Percentiles rank a stretch among this genome's conserved stretches.
phyloP scores from a whole-genome alignment of 2,329 filamentous ascomycete species.

The Hymenoscyphus occultus region DNA sequence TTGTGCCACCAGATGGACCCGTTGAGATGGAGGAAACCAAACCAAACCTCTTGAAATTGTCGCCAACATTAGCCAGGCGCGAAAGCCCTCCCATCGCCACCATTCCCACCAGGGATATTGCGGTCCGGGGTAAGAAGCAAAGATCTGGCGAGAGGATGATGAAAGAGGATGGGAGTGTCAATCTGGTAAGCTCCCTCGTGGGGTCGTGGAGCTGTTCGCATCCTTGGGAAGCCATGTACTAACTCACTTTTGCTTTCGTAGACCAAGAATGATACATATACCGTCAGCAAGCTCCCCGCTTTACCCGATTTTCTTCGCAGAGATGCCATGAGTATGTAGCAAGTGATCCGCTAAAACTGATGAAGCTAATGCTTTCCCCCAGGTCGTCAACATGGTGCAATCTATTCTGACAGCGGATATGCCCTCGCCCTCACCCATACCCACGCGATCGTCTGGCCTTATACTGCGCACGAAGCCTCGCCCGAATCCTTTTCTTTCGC shows the following conservation, averaged over 20 bases:
- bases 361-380: slow-evolving; percentile 11
- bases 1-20: slow-evolving; percentile 45
- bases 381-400: slow-evolving; percentile 64
- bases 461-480: slow-evolving; percentile 64
- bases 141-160: slow-evolving; percentile 63
- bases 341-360: slow-evolving; percentile 9
- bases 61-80: slow-evolving; percentile 39
- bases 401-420: slow-evolving; percentile 66
- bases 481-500: slow-evolving; percentile 78
- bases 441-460: slow-evolving; percentile 88
- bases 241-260: slow-evolving; percentile 38
- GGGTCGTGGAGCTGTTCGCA: background rate
- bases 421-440: slow-evolving; percentile 77
- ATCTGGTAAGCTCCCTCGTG: slow-evolving; percentile 52
- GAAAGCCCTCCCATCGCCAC: slow-evolving; percentile 25
- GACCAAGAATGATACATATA: slow-evolving; percentile 83
- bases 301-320: slow-evolving; percentile 74
- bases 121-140: slow-evolving; percentile 59
- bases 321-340: slow-evolving; percentile 60
- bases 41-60: slow-evolving; percentile 42
- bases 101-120: slow-evolving; percentile 47
- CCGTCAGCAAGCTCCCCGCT: slow-evolving; percentile 78
- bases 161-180: slow-evolving; percentile 65
- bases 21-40: slow-evolving; percentile 58
- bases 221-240: background rate